These are phyloP conservation scores for Clarireedia monteithiana DNA, from an alignment of 2,329 filamentous ascomycete genomes.

Conservation along the genomic window DNA sequence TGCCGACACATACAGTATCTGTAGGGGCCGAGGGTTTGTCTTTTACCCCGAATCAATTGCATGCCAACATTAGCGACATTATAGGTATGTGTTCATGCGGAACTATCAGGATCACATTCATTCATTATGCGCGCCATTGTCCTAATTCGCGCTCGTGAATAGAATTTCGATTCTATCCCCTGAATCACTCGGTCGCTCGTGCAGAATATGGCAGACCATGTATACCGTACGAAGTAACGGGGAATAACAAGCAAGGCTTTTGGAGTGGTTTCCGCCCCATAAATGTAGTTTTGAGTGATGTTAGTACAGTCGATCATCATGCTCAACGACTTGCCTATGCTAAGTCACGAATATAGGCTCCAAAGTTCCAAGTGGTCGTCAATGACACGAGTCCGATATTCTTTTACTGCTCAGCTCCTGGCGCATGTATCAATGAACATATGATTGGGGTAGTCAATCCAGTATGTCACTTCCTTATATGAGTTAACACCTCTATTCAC, in stretches of 20 bases:
- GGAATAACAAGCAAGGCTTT: constrained; percentile 44
- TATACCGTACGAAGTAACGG: constrained; percentile 51
- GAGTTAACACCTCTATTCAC: background rate
- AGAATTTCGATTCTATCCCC: constrained; percentile 52
- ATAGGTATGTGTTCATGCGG: constrained; percentile 13
- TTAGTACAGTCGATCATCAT: constrained; percentile 23
- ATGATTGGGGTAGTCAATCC: constrained; percentile 79
- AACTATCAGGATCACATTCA: no score
- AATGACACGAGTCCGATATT: constrained; percentile 59
- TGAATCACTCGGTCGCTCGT: constrained; percentile 54
- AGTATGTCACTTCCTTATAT: constrained; percentile 32
- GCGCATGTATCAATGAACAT: constrained; percentile 52
- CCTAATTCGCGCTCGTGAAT: background rate
- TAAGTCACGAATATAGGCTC: constrained; percentile 22
- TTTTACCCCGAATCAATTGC: constrained; percentile 17
- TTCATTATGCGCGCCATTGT: no score
- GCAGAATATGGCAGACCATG: constrained; percentile 52
- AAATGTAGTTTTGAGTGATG: constrained; percentile 34
- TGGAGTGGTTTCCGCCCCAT: constrained; percentile 43
- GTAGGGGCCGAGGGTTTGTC: constrained; percentile 11
- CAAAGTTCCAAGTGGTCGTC: constrained; percentile 38
- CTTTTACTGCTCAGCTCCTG: constrained; percentile 62
- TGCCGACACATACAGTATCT: constrained; percentile 2
- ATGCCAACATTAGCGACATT: constrained; percentile 19
- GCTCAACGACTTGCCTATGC: background rate